These are phyloP conservation scores for Raffaelea ambrosiae DNA, from an alignment of 2,329 filamentous ascomycete genomes.

Conservation along the genomic window DNA sequence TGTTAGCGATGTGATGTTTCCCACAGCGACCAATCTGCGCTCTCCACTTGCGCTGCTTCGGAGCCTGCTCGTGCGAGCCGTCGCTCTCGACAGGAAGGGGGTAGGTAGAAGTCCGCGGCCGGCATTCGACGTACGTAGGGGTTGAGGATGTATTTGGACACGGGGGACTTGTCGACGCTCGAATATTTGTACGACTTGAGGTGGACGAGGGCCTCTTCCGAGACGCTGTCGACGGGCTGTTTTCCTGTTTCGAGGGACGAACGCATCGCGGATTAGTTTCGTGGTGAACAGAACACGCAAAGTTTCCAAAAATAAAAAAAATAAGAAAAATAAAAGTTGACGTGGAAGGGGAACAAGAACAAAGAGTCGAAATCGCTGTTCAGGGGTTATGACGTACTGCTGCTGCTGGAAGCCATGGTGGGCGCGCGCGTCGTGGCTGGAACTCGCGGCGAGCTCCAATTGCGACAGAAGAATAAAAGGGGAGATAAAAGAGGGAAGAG, in stretches of 20 bases:
- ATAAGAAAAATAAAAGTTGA: too few species aligned
- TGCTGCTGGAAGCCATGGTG: slow-evolving; percentile 30
- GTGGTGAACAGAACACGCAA: too few species aligned
- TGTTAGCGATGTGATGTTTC: background rate
- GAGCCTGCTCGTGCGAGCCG: too few species aligned
- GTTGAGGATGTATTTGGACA: slow-evolving; percentile 87
- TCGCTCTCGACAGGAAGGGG: too few species aligned
- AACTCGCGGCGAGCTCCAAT: background rate
- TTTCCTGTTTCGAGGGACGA: slow-evolving; percentile 24
- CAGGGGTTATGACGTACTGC: slow-evolving; percentile 17
- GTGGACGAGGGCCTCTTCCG: slow-evolving; percentile 82
- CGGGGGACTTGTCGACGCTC: slow-evolving; percentile 87
- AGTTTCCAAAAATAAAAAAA: too few species aligned
- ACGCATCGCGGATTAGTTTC: too few species aligned
- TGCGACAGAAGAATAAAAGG: background rate
- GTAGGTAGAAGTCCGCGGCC: background rate
- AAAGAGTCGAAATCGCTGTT: too few species aligned
- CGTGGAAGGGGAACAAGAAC: background rate
- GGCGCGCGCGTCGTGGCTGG: slow-evolving; percentile 3
- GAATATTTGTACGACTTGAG: slow-evolving; percentile 97
- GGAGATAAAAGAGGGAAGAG: background rate
- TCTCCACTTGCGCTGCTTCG: background rate
- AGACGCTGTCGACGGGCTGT: slow-evolving; percentile 67
- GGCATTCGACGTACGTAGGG: slow-evolving; percentile 67
- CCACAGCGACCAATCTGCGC: background rate